Evolutionary conservation across 306 rosid species (phyloP), one percentile per base, ranked within the genome.

Genomic region (Trifolium subterraneum): DNA sequence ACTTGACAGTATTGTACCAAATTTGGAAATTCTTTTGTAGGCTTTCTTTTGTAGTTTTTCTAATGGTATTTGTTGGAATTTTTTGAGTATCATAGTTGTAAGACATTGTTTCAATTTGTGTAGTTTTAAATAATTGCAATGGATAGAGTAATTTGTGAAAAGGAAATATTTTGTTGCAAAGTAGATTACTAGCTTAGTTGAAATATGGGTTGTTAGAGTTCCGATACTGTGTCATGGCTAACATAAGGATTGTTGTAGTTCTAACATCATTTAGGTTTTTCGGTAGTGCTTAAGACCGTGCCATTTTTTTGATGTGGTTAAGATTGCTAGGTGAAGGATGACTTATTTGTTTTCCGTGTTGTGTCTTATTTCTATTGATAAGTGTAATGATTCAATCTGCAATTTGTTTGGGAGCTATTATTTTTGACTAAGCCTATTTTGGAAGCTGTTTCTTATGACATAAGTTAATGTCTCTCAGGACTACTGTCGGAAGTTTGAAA

Each of bases 291-390:
- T 23, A 67, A 29, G 23, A 67, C 51, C 50, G 0, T 59, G 51
- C 10, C 29, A 68, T 47, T 18, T 18, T 18, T 64, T 27, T 74
- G 41, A 60, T 33, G 36, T 62, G 44, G 50, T 76, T 64, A 68
- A 72, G 52, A 52, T 60, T 13, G 51, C 33, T 35, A 68, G 74
- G 69, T 33, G 80, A 70, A 52, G 47, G 47, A 45, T 44, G 72
- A 11, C 41, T 3, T 33, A 7, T 23, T 64, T 75, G 15, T 58
- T 44, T 44, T 13, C 14, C 22, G 20, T 61, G 72, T 51, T 61
- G 29, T 64, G 6, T 70, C 31, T 64, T 62, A 15, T 15, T 75
- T 42, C 31, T 81, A 61, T 52, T 54, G 47, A 15, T 52, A 23
- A 75, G 69, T 45, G 14, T 31, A 33, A 31, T 3, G 33, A 67